Evolutionary conservation across 2,329 filamentous ascomycete genomes (phyloP).

Genomic region (Talaromyces sp.): DNA sequence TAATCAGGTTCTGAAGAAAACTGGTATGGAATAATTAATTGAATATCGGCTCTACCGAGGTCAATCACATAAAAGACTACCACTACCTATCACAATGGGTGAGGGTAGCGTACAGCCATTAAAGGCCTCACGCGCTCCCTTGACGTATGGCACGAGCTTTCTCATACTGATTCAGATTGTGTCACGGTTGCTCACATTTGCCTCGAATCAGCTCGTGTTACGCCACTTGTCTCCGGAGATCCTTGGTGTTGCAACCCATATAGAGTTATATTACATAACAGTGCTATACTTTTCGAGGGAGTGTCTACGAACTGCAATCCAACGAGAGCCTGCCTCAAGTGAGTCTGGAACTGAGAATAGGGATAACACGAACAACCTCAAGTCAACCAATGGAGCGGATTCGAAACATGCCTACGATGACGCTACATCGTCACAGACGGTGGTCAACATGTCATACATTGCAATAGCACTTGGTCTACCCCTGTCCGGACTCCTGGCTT

Average conservation of each 20-base stretch:
- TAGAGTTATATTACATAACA: slow-evolving; percentile 89
- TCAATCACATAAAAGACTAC: neutral
- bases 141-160: slow-evolving; percentile 69
- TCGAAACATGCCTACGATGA: slow-evolving; percentile 8
- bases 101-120: neutral
- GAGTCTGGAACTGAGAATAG: slow-evolving; percentile 14
- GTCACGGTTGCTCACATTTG: slow-evolving; percentile 84
- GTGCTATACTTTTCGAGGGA: slow-evolving; percentile 94
- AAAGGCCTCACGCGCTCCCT: neutral
- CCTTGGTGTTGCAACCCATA: slow-evolving; percentile 79
- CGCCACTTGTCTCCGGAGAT: slow-evolving; percentile 81
- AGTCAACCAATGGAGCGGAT: neutral
- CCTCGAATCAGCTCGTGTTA: slow-evolving; percentile 85
- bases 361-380: neutral
- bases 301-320: slow-evolving; percentile 83
- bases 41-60: neutral
- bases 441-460: slow-evolving; percentile 85
- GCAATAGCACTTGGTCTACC: slow-evolving; percentile 65
- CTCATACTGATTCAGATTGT: slow-evolving; percentile 83
- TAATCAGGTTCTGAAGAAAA: neutral
- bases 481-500: slow-evolving; percentile 61
- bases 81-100: neutral
- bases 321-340: slow-evolving; percentile 59
- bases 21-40: neutral
- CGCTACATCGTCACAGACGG: slow-evolving; percentile 57